A percentile compares a stretch with the other conserved stretches of the same genome.
phyloP scores from a whole-genome alignment of 148 eudicot genomes.

The Diospyros lotus region DNA sequence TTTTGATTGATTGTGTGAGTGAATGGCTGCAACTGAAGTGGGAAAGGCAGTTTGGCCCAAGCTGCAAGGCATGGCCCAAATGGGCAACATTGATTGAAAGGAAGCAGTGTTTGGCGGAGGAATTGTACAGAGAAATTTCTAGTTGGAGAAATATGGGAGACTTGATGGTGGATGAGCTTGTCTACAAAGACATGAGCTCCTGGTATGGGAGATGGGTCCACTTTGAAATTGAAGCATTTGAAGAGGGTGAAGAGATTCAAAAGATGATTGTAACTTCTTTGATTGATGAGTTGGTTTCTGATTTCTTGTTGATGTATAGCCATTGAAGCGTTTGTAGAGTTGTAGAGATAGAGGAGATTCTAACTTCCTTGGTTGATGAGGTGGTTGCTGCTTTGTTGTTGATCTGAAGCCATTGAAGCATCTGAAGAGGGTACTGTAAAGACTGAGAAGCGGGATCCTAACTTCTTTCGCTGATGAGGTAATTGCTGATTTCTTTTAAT shows the following conservation, averaged over 20 bases:
- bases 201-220: slow-evolving; percentile 73
- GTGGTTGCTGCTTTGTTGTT: slow-evolving; percentile 54
- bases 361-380: slow-evolving; percentile 66
- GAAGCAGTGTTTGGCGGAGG: slow-evolving; percentile 57
- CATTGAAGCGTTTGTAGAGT: slow-evolving; percentile 72
- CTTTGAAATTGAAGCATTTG: slow-evolving; percentile 63
- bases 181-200: slow-evolving; percentile 80
- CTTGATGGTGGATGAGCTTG: slow-evolving; percentile 73
- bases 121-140: slow-evolving; percentile 53
- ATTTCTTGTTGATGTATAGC: slow-evolving; percentile 38
- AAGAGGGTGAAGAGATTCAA: slow-evolving; percentile 72
- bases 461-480: slow-evolving; percentile 67
- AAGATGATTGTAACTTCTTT: slow-evolving; percentile 44
- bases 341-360: slow-evolving; percentile 45
- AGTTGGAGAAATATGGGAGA: slow-evolving; percentile 56
- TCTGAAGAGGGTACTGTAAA: slow-evolving; percentile 66
- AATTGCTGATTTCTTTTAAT: slow-evolving; percentile 49
- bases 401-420: slow-evolving; percentile 39
- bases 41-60: slow-evolving; percentile 37
- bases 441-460: slow-evolving; percentile 38
- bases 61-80: slow-evolving; percentile 49
- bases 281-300: slow-evolving; percentile 70
- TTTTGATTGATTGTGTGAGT: slow-evolving; percentile 58
- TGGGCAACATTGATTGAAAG: slow-evolving; percentile 39
- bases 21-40: slow-evolving; percentile 46